phyloP scores from a whole-genome alignment of 2,329 filamentous ascomycete genomes.

The Pestalotiopsis sp. region DNA sequence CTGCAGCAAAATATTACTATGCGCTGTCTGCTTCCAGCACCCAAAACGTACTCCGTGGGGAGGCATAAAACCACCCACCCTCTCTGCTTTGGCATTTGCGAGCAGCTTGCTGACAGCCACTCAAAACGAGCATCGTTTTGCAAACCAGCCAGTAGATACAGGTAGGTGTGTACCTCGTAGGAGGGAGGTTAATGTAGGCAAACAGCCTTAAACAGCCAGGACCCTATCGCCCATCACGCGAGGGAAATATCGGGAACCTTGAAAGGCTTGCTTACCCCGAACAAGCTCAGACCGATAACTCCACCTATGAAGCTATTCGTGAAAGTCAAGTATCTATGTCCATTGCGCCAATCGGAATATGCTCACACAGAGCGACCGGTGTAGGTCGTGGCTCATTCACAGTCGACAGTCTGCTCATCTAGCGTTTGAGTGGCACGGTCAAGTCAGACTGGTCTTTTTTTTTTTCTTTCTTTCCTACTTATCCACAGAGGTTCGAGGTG shows the following conservation, averaged over 20 bases:
- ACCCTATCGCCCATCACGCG: too few species aligned
- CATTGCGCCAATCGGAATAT: neutral
- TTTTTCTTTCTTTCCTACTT: neutral
- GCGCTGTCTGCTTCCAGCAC: neutral
- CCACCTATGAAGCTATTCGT: constrained; percentile 4
- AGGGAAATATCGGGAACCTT: neutral
- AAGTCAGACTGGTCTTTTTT: neutral
- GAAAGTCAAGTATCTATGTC: neutral
- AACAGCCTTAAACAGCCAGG: too few species aligned
- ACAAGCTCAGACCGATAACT: neutral
- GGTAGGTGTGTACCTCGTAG: too few species aligned
- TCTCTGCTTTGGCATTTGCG: neutral
- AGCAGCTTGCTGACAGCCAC: neutral
- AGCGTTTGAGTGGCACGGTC: neutral
- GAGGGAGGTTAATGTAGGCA: too few species aligned
- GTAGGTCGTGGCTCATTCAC: neutral
- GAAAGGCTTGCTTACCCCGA: neutral
- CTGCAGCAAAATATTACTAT: neutral
- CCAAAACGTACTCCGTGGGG: neutral
- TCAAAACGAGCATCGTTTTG: neutral
- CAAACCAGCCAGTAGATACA: neutral
- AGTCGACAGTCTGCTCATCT: too few species aligned
- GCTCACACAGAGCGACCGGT: neutral
- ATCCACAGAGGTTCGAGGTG: neutral
- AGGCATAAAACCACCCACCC: neutral